Conservation (phyloP, 768 basidiomycete genomes). For the Lactifluus hygrophoroides region DNA sequence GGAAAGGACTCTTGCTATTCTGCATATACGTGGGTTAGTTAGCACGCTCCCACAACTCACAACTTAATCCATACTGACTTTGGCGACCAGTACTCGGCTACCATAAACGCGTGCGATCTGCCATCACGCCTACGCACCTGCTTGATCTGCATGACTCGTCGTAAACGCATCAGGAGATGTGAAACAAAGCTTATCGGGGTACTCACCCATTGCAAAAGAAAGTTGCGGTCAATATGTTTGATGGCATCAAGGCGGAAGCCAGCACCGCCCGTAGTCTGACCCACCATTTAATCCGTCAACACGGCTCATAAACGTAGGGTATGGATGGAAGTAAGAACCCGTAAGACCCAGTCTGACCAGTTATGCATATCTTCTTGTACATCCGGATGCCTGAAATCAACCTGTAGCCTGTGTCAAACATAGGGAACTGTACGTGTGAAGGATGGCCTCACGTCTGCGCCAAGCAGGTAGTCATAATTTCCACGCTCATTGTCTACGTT, state of each 20-base stretch:
- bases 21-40: conserved; percentile 35
- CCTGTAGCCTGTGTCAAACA: conserved; percentile 34
- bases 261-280: conserved; percentile 53
- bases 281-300: background rate
- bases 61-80: conserved; percentile 35
- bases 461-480: conserved; percentile 80
- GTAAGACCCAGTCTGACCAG: conserved; percentile 77
- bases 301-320: no score
- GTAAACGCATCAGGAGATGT: background rate
- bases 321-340: conserved; percentile 27
- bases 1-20: conserved; percentile 34
- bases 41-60: background rate
- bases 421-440: background rate
- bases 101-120: conserved; percentile 48
- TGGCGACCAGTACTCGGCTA: conserved; percentile 79
- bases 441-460: conserved; percentile 47
- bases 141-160: conserved; percentile 36
- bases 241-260: conserved; percentile 89
- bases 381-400: conserved; percentile 76
- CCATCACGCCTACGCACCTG: conserved; percentile 38
- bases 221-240: conserved; percentile 75
- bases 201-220: conserved; percentile 62
- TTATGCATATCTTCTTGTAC: conserved; percentile 63
- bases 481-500: conserved; percentile 79
- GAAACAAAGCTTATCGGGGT: background rate